These are phyloP conservation scores for Pichia sp. DNA, from an alignment of 1,139 yeast species.

Conservation along the genomic window DNA sequence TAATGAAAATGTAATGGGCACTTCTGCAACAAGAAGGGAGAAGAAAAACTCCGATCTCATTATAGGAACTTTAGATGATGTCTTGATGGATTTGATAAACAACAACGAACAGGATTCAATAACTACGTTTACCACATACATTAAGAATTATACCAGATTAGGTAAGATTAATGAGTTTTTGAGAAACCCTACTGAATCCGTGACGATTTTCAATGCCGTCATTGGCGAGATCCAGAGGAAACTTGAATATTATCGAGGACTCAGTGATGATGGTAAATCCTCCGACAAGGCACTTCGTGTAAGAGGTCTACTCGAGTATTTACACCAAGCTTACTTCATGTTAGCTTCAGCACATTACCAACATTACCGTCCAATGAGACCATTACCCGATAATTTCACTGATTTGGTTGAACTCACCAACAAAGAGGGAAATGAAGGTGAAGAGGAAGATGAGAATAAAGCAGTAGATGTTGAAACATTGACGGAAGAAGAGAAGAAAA, in stretches of 20 bases:
- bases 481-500: constrained; percentile 15
- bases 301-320: constrained; percentile 47
- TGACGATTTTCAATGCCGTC: constrained; percentile 35
- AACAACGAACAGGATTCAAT: constrained; percentile 44
- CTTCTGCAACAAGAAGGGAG: constrained; percentile 5
- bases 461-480: constrained; percentile 17
- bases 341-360: constrained; percentile 79
- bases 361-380: constrained; percentile 40
- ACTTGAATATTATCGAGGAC: constrained; percentile 15
- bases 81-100: constrained; percentile 55
- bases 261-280: constrained; percentile 12
- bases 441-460: constrained; percentile 3
- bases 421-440: constrained; percentile 27
- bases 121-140: constrained; percentile 41
- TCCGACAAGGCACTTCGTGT: constrained; percentile 21
- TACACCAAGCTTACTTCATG: constrained; percentile 73
- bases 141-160: constrained; percentile 28
- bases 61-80: constrained; percentile 59
- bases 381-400: constrained; percentile 22
- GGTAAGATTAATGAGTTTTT: constrained; percentile 59
- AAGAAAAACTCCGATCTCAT: constrained; percentile 13
- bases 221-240: constrained; percentile 33
- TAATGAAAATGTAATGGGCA: constrained; percentile 15
- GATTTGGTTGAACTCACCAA: constrained; percentile 17
- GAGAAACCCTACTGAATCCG: constrained; percentile 43